A percentile compares a stretch with the other conserved stretches of the same genome.
Conservation (phyloP, 495 filamentous ascomycete genomes). For the Penicillium roqueforti region DNA sequence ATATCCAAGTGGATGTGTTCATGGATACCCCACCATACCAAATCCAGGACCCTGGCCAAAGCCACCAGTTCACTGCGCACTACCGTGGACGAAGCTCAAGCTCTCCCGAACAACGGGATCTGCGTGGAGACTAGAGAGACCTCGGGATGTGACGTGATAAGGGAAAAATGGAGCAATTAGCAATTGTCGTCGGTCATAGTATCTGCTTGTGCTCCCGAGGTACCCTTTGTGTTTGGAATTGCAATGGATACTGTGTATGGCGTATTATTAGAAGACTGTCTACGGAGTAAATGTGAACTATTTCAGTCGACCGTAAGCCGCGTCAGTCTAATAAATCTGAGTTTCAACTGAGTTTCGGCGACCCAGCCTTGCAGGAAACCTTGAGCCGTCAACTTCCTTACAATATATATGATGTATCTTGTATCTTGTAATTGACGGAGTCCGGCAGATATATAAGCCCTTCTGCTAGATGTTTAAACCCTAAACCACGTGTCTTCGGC, state of each 20-base stretch:
- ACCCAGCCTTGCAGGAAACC: too few relatives aligned
- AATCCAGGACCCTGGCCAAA: too few relatives aligned
- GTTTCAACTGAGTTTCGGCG: neutral
- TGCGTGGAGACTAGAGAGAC: slow-evolving; percentile 4
- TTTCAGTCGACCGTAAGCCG: neutral
- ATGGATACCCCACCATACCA: too few relatives aligned
- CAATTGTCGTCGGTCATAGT: slow-evolving; percentile 15
- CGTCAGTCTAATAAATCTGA: neutral
- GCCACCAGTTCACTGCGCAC: too few relatives aligned
- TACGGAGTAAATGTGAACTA: neutral
- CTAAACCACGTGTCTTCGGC: neutral
- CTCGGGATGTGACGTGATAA: slow-evolving; percentile 8
- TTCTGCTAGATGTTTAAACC: neutral
- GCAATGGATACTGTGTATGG: too few relatives aligned
- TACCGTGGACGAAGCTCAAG: neutral
- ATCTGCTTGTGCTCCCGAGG: too few relatives aligned
- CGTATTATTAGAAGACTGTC: neutral
- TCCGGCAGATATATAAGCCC: too few relatives aligned
- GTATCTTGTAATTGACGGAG: too few relatives aligned
- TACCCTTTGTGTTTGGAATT: too few relatives aligned
- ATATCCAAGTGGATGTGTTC: too few relatives aligned
- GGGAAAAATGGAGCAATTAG: slow-evolving; percentile 7
- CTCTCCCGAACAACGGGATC: slow-evolving; percentile 3
- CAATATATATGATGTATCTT: too few relatives aligned
- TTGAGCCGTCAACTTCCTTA: too few relatives aligned